Base-by-base conservation (phyloP, 1,284 basidiomycete genomes). In the Malassezia japonica region DNA sequence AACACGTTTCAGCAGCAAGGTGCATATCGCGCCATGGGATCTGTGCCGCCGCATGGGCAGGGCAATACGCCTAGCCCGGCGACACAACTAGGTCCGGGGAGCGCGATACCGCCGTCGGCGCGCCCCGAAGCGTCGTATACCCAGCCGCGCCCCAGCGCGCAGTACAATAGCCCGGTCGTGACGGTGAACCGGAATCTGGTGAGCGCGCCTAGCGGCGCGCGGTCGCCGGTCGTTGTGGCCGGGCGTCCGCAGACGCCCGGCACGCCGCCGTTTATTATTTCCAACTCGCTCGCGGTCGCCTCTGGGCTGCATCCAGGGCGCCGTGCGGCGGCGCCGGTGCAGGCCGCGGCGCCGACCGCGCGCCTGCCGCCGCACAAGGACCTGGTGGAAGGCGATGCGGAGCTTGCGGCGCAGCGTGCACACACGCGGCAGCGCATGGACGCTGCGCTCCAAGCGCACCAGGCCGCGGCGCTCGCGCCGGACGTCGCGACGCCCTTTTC, bases 401-500 rank as follows among this genome's bases (percentile, higher is more conserved):
- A 44, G 18, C 46, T 54, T 3, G 39, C 40, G 10, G 46, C 46
- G 28, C 40, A 44, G 35, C 51, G 51, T 34, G 39, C 51, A 21
- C 35, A n/a, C 7, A 48, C 41, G 2, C 25, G 36, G 40, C 21
- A 28, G 42, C 25, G 49, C 25, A 29, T 46, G 29, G 25, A 27
- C n/a, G 24, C 6, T 0, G 45, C 32, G 16, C 44, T 55, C 7
- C 20, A 18, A 6, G 32, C 36, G 6, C 62, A 70, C 40, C 67
- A 71, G 33, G 48, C 37, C 12, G 50, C 58, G 6, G 59, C 60
- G 10, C 58, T 69, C 21, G 50, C 43, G 9, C 65, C 69, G 2
- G 63, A 64, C 35, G 45, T 62, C 21, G 12, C n/a, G 16, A 62
- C 61, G n/a, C 48, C 65, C 3, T 71, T 71, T 44, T 23, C 39